These are phyloP conservation scores for Whalleya microplaca DNA, from an alignment of 2,329 filamentous ascomycete species.

Conservation along the genomic window DNA sequence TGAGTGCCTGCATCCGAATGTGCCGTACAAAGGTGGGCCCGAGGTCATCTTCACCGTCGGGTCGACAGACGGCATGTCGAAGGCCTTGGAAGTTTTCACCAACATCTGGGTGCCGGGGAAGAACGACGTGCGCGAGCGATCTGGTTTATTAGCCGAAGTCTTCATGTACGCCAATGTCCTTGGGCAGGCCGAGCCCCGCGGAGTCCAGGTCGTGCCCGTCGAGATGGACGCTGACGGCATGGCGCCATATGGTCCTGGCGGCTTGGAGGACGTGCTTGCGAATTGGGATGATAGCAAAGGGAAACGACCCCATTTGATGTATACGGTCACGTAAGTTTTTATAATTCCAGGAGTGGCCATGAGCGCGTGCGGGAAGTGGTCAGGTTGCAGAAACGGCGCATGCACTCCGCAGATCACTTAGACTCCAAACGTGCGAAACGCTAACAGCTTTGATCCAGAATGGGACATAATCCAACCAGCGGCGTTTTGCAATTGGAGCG, in stretches of 20 bases:
- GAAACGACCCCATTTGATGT: constrained; percentile 80
- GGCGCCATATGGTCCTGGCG: constrained; percentile 71
- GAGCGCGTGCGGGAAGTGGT: too few relatives aligned
- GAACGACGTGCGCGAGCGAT: constrained; percentile 69
- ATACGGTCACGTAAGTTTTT: constrained; percentile 78
- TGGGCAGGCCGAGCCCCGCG: constrained; percentile 66
- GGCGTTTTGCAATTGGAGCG: constrained; percentile 74
- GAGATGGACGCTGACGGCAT: constrained; percentile 81
- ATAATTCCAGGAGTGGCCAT: background rate
- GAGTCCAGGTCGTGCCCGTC: constrained; percentile 74
- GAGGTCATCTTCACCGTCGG: constrained; percentile 82
- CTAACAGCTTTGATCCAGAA: constrained; percentile 48
- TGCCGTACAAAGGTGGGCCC: constrained; percentile 76
- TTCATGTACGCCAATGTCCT: constrained; percentile 82
- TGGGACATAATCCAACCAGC: constrained; percentile 88
- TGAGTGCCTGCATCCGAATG: constrained; percentile 76
- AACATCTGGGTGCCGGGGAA: constrained; percentile 74
- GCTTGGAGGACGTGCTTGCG: constrained; percentile 75
- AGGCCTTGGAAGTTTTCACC: constrained; percentile 74
- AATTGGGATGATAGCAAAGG: constrained; percentile 81
- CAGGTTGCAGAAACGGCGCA: background rate
- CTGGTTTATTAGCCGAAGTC: constrained; percentile 78
- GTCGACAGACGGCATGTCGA: constrained; percentile 82
- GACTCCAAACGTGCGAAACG: background rate
- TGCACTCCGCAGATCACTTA: background rate